phyloP scores from a whole-genome alignment of 192 early-diverging fungal species.

The Pilaira anomala region DNA sequence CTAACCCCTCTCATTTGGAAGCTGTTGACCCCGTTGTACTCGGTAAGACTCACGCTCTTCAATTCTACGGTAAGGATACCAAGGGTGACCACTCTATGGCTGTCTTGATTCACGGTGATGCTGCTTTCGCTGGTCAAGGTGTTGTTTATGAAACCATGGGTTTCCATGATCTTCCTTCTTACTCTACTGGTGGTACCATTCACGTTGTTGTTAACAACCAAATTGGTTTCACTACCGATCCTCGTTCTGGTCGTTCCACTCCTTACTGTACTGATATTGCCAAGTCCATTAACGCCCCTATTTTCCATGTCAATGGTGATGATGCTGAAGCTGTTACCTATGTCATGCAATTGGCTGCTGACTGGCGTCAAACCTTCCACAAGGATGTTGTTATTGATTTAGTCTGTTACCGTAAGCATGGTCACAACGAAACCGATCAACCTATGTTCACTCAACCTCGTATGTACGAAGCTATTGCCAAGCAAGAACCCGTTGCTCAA shows the following conservation, averaged over 20 bases:
- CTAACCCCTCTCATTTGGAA: constrained; percentile 99
- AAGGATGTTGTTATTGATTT: constrained; percentile 96
- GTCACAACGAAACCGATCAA: constrained; percentile 99
- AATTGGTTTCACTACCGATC: constrained; percentile 98
- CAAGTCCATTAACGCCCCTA: constrained; percentile 94
- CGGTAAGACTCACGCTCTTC: constrained; percentile 95
- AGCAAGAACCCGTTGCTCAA: constrained; percentile 80
- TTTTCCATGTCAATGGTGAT: constrained; percentile 98
- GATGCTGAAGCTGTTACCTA: constrained; percentile 96
- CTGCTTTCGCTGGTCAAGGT: constrained; percentile 97
- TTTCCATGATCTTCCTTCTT: constrained; percentile 90
- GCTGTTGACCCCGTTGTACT: constrained; percentile 97
- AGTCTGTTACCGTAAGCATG: constrained; percentile 96
- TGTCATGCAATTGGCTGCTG: constrained; percentile 90
- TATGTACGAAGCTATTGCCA: constrained; percentile 91
- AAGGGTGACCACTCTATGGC: constrained; percentile 82
- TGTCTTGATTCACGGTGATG: constrained; percentile 96
- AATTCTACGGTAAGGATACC: constrained; percentile 91
- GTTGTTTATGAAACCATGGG: constrained; percentile 97
- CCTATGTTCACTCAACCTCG: constrained; percentile 97
- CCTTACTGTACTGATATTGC: constrained; percentile 97
- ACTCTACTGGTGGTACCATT: constrained; percentile 94
- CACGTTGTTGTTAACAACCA: constrained; percentile 99
- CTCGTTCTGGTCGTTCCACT: constrained; percentile 89
- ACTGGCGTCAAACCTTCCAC: constrained; percentile 95